These are phyloP conservation scores for Canna indica DNA, from an alignment of 176 grass and related monocot species.

Conservation along the genomic window DNA sequence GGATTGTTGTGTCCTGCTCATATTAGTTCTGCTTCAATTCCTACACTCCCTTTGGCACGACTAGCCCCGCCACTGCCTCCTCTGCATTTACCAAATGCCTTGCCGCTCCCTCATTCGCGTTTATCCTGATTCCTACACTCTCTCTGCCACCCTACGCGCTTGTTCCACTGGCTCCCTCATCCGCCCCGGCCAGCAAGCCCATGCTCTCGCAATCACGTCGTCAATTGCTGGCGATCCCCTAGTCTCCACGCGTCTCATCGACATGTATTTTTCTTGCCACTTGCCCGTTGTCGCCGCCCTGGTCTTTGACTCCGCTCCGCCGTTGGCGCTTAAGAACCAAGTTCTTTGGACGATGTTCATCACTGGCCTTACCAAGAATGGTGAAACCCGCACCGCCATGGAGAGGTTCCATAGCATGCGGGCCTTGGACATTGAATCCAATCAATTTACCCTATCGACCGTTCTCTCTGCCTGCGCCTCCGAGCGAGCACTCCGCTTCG, in stretches of 20 bases:
- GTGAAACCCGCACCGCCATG: slow-evolving; percentile 4
- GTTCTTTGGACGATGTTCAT: slow-evolving; percentile 19
- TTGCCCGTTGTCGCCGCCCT: slow-evolving; percentile 13
- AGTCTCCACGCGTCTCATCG: slow-evolving; percentile 10
- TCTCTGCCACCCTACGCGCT: not conserved
- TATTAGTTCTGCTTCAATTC: no score
- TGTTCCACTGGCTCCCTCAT: not conserved
- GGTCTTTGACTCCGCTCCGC: slow-evolving; percentile 30
- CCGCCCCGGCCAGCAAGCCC: slow-evolving; percentile 8
- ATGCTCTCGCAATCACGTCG: slow-evolving; percentile 12
- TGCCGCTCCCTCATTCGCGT: no score
- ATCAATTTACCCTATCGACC: slow-evolving; percentile 7
- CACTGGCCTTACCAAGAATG: not conserved
- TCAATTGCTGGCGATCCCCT: slow-evolving; percentile 1
- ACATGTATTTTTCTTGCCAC: slow-evolving; percentile 1
- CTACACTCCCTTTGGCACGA: no score
- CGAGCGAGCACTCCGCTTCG: not conserved
- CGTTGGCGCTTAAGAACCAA: slow-evolving; percentile 13
- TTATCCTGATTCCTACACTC: not conserved
- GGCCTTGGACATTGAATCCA: not conserved
- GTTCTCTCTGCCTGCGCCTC: slow-evolving; percentile 18
- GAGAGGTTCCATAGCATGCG: slow-evolving; percentile 15
- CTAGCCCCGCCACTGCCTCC: no score
- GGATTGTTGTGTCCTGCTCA: no score
- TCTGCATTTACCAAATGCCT: no score